Percentiles rank a stretch among this genome's conserved stretches.
Conservation (phyloP, 192 early-diverging fungal species). For the Piromyces finnis region DNA sequence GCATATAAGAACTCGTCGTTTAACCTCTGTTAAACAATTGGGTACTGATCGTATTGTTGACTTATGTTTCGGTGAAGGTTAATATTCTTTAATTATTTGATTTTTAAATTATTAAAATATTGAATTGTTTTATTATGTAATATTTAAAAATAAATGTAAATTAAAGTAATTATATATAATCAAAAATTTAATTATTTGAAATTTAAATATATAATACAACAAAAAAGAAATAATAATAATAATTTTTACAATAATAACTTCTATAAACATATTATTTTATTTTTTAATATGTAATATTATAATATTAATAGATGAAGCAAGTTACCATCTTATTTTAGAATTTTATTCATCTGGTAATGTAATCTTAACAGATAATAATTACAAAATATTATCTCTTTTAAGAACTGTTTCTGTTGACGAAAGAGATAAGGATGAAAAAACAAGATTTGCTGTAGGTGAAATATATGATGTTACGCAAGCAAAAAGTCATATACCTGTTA, state of each 20-base stretch:
- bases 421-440: constrained; percentile 9
- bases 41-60: constrained; percentile 85
- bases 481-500: constrained; percentile 32
- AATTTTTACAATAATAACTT: no score
- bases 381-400: constrained; percentile 62
- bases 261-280: no score
- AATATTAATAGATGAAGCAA: neutral
- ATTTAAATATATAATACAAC: no score
- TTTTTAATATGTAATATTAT: no score
- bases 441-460: constrained; percentile 64
- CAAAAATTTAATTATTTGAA: no score
- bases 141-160: no score
- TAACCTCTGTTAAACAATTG: constrained; percentile 62
- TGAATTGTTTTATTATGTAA: no score
- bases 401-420: constrained; percentile 42
- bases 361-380: constrained; percentile 79
- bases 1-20: constrained; percentile 61
- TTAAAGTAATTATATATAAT: no score
- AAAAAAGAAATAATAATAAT: no score
- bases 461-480: constrained; percentile 48
- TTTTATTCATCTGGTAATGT: constrained; percentile 68
- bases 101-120: constrained; percentile 18
- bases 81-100: constrained; percentile 26
- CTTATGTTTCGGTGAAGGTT: constrained; percentile 68
- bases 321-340: constrained; percentile 27